These are phyloP conservation scores for Solanum sitiens DNA, from an alignment of 257 asterid species.

Conservation along the genomic window DNA sequence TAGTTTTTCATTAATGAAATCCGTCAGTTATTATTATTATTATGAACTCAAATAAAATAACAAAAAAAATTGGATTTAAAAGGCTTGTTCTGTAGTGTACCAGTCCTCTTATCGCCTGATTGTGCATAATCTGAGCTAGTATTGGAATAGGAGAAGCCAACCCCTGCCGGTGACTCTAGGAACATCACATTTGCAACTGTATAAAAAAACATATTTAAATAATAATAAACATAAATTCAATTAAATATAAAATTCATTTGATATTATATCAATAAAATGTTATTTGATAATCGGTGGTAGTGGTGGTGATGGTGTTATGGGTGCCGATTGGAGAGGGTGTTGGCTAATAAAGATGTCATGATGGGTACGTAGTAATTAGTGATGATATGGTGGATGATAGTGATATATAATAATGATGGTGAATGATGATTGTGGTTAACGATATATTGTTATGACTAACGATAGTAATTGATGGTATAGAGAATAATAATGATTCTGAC, in stretches of 20 bases:
- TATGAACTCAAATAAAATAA: no score
- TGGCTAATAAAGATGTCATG: neutral
- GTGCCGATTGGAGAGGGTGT: neutral
- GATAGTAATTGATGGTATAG: no score
- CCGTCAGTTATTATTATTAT: no score
- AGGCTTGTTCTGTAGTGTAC: conserved; percentile 5
- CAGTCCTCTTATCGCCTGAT: conserved; percentile 28
- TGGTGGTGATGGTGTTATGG: no score
- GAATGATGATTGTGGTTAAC: neutral
- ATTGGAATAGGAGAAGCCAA: conserved; percentile 36
- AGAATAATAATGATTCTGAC: no score
- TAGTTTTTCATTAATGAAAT: no score
- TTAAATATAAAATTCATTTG: no score
- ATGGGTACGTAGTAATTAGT: neutral
- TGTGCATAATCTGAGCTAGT: conserved; percentile 15
- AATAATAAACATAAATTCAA: neutral
- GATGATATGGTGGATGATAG: neutral
- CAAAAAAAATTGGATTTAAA: no score
- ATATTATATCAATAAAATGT: no score
- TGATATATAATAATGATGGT: neutral
- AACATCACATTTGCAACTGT: conserved; percentile 30
- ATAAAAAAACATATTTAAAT: neutral
- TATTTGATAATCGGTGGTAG: neutral
- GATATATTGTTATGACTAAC: neutral
- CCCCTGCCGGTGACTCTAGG: conserved; percentile 39